Evolutionary conservation across 805 yeast species (phyloP).

Genomic region (Wickerhamomyces chaumierensis): DNA sequence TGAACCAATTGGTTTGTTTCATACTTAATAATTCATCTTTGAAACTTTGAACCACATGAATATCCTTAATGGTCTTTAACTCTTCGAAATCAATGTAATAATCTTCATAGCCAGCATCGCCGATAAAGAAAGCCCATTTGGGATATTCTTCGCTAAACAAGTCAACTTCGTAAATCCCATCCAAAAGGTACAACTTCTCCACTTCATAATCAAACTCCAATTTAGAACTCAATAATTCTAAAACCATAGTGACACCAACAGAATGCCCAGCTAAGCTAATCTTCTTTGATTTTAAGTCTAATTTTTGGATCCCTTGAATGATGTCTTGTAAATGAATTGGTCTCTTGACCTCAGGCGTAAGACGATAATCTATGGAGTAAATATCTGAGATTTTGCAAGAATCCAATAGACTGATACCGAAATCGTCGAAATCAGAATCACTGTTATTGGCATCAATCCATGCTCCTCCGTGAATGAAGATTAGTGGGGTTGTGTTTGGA

Average conservation of each 20-base stretch:
- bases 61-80: constrained; percentile 4
- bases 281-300: constrained; percentile 4
- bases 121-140: constrained; percentile 41
- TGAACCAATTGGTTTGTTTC: constrained; percentile 35
- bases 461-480: constrained; percentile 81
- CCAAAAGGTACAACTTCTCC: constrained; percentile 32
- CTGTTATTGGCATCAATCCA: constrained; percentile 70
- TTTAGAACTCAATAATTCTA: constrained; percentile 5
- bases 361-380: constrained; percentile 47
- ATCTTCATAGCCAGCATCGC: constrained; percentile 11
- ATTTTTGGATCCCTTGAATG: constrained; percentile 20
- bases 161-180: constrained; percentile 56
- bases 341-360: constrained; percentile 50
- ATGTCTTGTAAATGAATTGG: constrained; percentile 57
- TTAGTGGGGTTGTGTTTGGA: constrained; percentile 20
- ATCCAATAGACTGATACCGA: constrained; percentile 13
- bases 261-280: constrained; percentile 57
- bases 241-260: constrained; percentile 53
- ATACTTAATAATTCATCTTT: constrained; percentile 54
- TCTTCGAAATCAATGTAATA: constrained; percentile 4
- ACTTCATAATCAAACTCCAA: constrained; percentile 6
- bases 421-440: constrained; percentile 35
- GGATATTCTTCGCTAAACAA: constrained; percentile 52
- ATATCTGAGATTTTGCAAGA: neutral
- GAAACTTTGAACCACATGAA: constrained; percentile 45